A percentile compares a stretch with the other conserved stretches of the same genome.
Evolutionary conservation across 2,329 filamentous ascomycete species (phyloP).

Genomic region (Neocatenulostroma microsporum): DNA sequence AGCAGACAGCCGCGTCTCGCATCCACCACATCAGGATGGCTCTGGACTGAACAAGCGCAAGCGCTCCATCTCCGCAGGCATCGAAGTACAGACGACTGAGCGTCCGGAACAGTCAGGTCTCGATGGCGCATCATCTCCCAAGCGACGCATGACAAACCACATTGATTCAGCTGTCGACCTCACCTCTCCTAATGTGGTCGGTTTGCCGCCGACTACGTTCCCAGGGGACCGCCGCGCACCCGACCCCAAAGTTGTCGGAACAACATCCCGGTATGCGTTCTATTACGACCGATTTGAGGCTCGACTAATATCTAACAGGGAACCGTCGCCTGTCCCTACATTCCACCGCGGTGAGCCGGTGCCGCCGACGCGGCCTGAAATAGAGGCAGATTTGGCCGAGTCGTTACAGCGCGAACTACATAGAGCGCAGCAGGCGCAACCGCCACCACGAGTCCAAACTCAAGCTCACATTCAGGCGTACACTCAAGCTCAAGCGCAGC

Average conservation of each 20-base stretch:
- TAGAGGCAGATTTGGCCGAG: constrained; percentile 40
- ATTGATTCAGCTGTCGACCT: constrained; percentile 14
- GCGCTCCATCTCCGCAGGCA: constrained; percentile 12
- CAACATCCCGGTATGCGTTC: constrained; percentile 6
- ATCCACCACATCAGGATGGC: constrained; percentile 2
- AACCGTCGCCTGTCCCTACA: constrained; percentile 12
- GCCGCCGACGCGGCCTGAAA: constrained; percentile 18
- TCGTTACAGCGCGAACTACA: constrained; percentile 45
- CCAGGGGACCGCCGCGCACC: background rate
- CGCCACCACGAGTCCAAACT: constrained; percentile 14
- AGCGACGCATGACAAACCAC: constrained; percentile 16
- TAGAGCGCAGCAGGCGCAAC: background rate
- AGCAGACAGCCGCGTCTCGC: constrained; percentile 10
- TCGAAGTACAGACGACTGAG: constrained; percentile 4
- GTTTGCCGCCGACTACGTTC: background rate
- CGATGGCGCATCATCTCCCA: constrained; percentile 12
- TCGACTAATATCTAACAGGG: constrained; percentile 7
- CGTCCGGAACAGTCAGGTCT: background rate
- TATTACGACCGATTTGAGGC: background rate
- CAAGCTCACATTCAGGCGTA: constrained; percentile 1
- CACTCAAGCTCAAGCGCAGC: background rate
- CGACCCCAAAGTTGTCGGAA: background rate
- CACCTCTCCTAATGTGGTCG: constrained; percentile 4
- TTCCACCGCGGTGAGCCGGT: constrained; percentile 10
- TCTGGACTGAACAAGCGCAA: constrained; percentile 19